phyloP scores from a whole-genome alignment of 345 rosid species.

The Kernera saxatilis region DNA sequence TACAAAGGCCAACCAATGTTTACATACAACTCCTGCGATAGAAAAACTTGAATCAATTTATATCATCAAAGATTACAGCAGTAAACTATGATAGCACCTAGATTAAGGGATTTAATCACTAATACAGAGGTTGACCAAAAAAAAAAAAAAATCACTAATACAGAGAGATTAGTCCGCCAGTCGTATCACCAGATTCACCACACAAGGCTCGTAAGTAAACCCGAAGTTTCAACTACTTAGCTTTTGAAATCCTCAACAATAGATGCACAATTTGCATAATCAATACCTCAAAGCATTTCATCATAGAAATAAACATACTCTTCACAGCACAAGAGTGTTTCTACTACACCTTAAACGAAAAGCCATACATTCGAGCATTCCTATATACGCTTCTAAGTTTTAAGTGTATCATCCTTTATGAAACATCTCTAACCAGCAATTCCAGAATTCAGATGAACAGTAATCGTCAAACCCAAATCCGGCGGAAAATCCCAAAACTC shows the following conservation, averaged over 20 bases:
- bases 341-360: neutral
- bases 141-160: too few species aligned
- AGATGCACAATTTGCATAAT: neutral
- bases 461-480: neutral
- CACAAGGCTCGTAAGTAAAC: neutral
- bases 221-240: neutral
- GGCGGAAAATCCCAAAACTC: neutral
- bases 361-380: neutral
- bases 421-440: neutral
- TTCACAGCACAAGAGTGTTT: neutral
- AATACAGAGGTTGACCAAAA: too few species aligned
- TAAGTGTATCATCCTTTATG: neutral
- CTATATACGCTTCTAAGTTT: neutral
- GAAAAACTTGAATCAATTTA: neutral
- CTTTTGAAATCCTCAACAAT: neutral
- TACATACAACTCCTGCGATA: constrained; percentile 70
- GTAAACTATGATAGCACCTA: neutral
- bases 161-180: neutral
- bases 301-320: too few species aligned
- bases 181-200: neutral
- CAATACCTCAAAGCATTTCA: neutral
- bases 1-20: constrained; percentile 93
- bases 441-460: neutral
- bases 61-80: neutral
- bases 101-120: neutral